Evolutionary conservation across 2,329 filamentous ascomycete species (phyloP).

Genomic region (Cladosporium cucumerinum): DNA sequence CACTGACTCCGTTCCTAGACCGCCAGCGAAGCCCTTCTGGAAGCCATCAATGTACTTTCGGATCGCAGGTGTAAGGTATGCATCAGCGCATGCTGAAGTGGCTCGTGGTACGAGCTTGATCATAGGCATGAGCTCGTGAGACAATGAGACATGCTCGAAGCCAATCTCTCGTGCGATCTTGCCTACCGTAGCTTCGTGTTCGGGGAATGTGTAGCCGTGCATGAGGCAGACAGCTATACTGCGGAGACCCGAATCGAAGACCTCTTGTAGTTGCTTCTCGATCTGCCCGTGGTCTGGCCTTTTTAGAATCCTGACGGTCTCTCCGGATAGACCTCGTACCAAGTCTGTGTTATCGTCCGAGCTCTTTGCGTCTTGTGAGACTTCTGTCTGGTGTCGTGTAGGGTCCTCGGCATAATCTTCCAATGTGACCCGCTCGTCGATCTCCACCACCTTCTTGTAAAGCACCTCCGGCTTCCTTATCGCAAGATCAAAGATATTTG

Average conservation of each 20-base stretch:
- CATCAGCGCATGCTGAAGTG: conserved; percentile 74
- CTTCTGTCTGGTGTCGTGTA: conserved; percentile 57
- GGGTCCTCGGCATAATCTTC: conserved; percentile 93
- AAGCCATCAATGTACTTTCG: conserved; percentile 76
- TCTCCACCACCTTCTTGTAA: conserved; percentile 80
- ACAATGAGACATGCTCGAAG: conserved; percentile 77
- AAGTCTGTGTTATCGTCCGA: conserved; percentile 48
- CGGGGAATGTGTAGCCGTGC: conserved; percentile 87
- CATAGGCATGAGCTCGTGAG: conserved; percentile 82
- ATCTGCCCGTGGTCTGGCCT: conserved; percentile 58
- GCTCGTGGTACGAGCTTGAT: conserved; percentile 75
- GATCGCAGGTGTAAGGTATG: conserved; percentile 76
- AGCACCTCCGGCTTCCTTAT: conserved; percentile 84
- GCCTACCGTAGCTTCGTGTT: conserved; percentile 77
- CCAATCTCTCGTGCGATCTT: conserved; percentile 75
- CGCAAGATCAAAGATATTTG: conserved; percentile 85
- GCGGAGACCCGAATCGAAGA: conserved; percentile 68
- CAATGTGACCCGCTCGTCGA: conserved; percentile 85
- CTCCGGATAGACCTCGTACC: conserved; percentile 69
- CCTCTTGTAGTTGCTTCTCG: conserved; percentile 58
- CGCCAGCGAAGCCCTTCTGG: conserved; percentile 74
- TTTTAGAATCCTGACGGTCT: conserved; percentile 67
- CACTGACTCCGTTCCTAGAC: conserved; percentile 72
- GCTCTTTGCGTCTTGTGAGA: conserved; percentile 42
- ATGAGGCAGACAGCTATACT: conserved; percentile 88